phyloP scores from a whole-genome alignment of 2,329 filamentous ascomycete species.

The Penicillium sp. region DNA sequence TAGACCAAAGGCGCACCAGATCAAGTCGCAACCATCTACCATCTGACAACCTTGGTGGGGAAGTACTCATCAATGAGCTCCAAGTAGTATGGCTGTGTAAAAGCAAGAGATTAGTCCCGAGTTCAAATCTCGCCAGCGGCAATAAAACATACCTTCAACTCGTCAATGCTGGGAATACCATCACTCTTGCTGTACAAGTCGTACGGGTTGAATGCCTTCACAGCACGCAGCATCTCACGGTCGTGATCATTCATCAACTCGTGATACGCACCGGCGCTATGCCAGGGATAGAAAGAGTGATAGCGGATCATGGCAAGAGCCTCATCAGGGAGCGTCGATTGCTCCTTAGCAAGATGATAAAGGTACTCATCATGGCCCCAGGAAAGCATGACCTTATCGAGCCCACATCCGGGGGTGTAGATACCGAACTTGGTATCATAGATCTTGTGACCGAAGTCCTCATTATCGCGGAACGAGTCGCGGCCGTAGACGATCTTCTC shows the following conservation, averaged over 20 bases:
- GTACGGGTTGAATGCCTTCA: slow-evolving; percentile 86
- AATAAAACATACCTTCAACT: slow-evolving; percentile 57
- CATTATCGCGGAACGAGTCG: slow-evolving; percentile 71
- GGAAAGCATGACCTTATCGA: slow-evolving; percentile 84
- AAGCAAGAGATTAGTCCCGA: neutral
- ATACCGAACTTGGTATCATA: slow-evolving; percentile 78
- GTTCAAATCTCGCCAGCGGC: neutral
- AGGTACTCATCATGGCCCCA: slow-evolving; percentile 64
- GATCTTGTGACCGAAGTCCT: slow-evolving; percentile 67
- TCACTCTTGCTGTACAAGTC: slow-evolving; percentile 92
- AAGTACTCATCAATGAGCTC: slow-evolving; percentile 75
- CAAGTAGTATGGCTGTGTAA: slow-evolving; percentile 62
- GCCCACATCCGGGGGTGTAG: slow-evolving; percentile 73
- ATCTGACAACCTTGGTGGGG: slow-evolving; percentile 65
- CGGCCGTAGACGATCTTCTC: slow-evolving; percentile 76
- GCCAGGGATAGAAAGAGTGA: slow-evolving; percentile 93
- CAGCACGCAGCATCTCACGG: slow-evolving; percentile 73
- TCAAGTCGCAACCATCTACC: slow-evolving; percentile 50
- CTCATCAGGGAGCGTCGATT: slow-evolving; percentile 75
- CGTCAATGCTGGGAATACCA: slow-evolving; percentile 70
- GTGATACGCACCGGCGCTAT: slow-evolving; percentile 73
- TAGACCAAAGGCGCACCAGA: slow-evolving; percentile 2
- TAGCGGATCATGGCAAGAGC: slow-evolving; percentile 90
- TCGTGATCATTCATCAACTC: slow-evolving; percentile 85
- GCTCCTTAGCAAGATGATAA: slow-evolving; percentile 82